These are phyloP conservation scores for Saccharum hybrid DNA, from an alignment of 202 grass and related monocot species.

Conservation along the genomic window DNA sequence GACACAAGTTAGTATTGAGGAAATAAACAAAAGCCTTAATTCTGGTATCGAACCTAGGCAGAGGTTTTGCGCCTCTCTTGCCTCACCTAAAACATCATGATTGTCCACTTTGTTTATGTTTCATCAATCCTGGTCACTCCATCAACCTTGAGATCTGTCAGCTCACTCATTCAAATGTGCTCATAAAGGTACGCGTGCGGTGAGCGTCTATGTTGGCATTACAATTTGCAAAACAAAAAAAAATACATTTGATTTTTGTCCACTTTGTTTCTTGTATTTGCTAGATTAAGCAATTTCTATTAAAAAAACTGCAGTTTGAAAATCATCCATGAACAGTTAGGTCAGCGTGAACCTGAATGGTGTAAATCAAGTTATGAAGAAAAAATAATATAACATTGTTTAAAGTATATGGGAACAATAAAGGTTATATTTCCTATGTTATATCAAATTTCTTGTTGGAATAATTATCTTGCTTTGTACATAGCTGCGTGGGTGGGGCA, in stretches of 20 bases:
- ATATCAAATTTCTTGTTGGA: no score
- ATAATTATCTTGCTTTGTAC: slow-evolving; percentile 10
- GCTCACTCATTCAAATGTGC: no score
- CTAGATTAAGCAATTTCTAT: not conserved
- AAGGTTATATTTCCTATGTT: no score
- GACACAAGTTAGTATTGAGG: not conserved
- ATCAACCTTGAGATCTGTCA: no score
- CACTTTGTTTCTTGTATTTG: not conserved
- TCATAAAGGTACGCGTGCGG: no score
- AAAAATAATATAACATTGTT: no score
- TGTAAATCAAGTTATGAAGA: no score
- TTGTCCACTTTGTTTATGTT: not conserved
- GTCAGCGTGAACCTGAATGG: no score
- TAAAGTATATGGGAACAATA: no score
- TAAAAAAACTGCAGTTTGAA: not conserved
- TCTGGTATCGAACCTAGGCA: no score
- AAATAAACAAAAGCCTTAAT: not conserved
- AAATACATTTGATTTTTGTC: not conserved
- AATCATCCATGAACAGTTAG: not conserved
- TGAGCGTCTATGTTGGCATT: no score
- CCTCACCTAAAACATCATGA: not conserved
- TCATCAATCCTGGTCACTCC: not conserved
- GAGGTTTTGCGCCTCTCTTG: not conserved
- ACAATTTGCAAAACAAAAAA: no score
- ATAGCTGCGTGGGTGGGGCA: not conserved